Evolutionary conservation across 108 stramenopile species (phyloP).

Genomic region (Skeletonema costatum): DNA sequence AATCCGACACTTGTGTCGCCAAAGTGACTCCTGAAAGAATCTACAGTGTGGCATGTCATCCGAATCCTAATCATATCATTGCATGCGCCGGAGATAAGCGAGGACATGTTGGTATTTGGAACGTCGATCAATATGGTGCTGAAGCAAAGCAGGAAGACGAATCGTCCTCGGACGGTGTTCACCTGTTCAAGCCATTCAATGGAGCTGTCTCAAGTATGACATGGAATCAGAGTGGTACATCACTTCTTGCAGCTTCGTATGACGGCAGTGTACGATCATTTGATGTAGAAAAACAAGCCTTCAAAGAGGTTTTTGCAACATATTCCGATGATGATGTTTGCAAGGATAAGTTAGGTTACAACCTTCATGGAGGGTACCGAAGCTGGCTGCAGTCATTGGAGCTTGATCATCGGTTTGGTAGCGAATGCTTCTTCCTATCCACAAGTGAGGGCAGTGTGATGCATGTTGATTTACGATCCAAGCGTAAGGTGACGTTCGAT

Average conservation of each 20-base stretch:
- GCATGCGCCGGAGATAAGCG: slow-evolving; percentile 76
- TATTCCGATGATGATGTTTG: slow-evolving; percentile 69
- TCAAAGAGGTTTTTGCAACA: slow-evolving; percentile 81
- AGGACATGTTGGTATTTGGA: slow-evolving; percentile 79
- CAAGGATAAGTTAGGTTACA: slow-evolving; percentile 64
- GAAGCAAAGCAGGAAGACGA: not conserved
- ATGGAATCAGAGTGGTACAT: slow-evolving; percentile 55
- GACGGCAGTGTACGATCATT: slow-evolving; percentile 77
- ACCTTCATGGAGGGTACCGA: slow-evolving; percentile 58
- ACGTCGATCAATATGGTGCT: slow-evolving; percentile 52
- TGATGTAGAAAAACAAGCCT: slow-evolving; percentile 59
- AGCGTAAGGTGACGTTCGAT: slow-evolving; percentile 64
- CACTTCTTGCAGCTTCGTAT: slow-evolving; percentile 68
- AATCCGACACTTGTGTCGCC: slow-evolving; percentile 58
- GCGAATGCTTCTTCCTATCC: slow-evolving; percentile 72
- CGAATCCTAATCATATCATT: slow-evolving; percentile 55
- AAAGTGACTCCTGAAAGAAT: slow-evolving; percentile 83
- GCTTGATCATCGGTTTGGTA: slow-evolving; percentile 61
- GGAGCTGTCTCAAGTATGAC: slow-evolving; percentile 58
- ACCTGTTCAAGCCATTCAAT: slow-evolving; percentile 67
- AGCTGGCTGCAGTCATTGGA: slow-evolving; percentile 73
- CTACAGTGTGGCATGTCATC: slow-evolving; percentile 73
- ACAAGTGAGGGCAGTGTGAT: slow-evolving; percentile 74
- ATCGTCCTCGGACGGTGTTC: slow-evolving; percentile 46
- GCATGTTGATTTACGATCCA: slow-evolving; percentile 69